These are phyloP conservation scores for Solanum gracilifrons DNA, from an alignment of 257 asterid species.

Conservation along the genomic window DNA sequence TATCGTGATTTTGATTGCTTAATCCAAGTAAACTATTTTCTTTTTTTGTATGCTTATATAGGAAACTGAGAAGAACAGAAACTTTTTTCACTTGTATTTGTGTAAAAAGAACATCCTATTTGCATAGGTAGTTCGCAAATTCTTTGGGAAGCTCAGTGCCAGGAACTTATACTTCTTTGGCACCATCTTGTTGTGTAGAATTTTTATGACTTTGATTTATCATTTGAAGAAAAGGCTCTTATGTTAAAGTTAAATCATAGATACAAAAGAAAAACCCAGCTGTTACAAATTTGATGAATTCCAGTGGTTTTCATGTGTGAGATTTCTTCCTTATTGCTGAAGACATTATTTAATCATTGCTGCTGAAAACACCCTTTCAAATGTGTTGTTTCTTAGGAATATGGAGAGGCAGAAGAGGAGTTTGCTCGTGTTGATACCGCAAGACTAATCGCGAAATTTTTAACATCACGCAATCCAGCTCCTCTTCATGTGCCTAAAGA, in stretches of 20 bases:
- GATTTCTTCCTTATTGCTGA: not conserved
- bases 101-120: not conserved
- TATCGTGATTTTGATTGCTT: not conserved
- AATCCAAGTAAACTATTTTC: not conserved
- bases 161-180: not conserved
- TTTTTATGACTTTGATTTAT: not conserved
- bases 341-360: not conserved
- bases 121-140: not conserved
- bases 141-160: not conserved
- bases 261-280: not conserved
- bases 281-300: not conserved
- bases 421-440: slow-evolving; percentile 46
- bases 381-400: slow-evolving; percentile 26
- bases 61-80: not conserved
- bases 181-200: not conserved
- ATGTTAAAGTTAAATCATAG: not conserved
- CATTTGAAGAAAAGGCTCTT: not conserved
- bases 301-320: not conserved
- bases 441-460: slow-evolving; percentile 38
- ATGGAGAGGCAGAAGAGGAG: slow-evolving; percentile 68
- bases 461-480: slow-evolving; percentile 36
- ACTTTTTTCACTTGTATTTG: not conserved
- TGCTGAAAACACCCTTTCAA: not conserved
- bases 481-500: slow-evolving; percentile 50
- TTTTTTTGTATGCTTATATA: not conserved